A percentile compares a stretch with the other conserved stretches of the same genome.
Evolutionary conservation across 352 stramenopile genomes (phyloP).

Genomic region (Phytophthora cajani): DNA sequence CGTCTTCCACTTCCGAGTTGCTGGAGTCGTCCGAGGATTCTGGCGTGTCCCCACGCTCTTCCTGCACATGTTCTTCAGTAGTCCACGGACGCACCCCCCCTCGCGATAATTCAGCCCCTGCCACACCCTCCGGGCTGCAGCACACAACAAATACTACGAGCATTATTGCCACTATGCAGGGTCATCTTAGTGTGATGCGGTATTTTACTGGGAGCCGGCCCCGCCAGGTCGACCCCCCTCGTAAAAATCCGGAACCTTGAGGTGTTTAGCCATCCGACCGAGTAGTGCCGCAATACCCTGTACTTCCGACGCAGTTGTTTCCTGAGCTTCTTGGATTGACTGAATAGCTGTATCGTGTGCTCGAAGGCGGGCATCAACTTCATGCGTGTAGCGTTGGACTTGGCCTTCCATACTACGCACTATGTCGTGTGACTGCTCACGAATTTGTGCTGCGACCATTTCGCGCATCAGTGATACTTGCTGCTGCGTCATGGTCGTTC

Average conservation of each 20-base stretch:
- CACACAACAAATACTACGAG: not conserved
- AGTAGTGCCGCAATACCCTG: not conserved
- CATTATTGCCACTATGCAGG: not conserved
- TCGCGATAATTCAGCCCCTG: not conserved
- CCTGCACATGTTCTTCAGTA: not conserved
- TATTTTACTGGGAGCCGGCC: slow-evolving; percentile 5
- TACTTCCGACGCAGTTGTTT: not conserved
- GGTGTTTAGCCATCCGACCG: slow-evolving; percentile 4
- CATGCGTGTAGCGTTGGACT: no score
- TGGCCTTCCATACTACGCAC: no score
- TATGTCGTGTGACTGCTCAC: no score
- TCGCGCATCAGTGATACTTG: no score
- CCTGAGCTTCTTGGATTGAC: not conserved
- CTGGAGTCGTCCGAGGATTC: not conserved
- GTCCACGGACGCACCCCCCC: no score
- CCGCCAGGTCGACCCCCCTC: slow-evolving; percentile 1
- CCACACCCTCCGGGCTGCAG: not conserved
- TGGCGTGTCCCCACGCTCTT: not conserved
- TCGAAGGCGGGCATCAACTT: no score
- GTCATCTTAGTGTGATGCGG: not conserved
- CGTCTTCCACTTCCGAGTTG: slow-evolving; percentile 8
- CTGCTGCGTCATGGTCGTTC: no score
- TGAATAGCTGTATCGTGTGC: not conserved
- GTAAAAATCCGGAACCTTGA: slow-evolving; percentile 11
- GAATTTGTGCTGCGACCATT: no score